Percentiles rank a stretch among this genome's conserved stretches.
Evolutionary conservation across 176 grass and related monocot genomes (phyloP).

Genomic region (Pharus latifolius): DNA sequence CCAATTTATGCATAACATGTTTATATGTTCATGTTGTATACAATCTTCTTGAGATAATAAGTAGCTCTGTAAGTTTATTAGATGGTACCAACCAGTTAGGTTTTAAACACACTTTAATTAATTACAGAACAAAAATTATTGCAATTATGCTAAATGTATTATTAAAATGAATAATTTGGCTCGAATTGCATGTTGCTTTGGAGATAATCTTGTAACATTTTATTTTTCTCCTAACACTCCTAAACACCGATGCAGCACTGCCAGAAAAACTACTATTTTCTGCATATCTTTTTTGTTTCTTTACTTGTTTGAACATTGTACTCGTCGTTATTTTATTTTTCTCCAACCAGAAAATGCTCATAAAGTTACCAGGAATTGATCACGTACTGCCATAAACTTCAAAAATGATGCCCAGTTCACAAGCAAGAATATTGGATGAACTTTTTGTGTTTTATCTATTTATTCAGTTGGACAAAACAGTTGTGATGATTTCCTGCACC

Average conservation of each 20-base stretch:
- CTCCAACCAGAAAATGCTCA: background rate
- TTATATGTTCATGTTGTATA: background rate
- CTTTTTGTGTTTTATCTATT: background rate
- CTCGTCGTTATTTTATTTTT: background rate
- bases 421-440: background rate
- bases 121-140: background rate
- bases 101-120: background rate
- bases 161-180: background rate
- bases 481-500: slow-evolving; percentile 20
- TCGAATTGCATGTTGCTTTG: background rate
- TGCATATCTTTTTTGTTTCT: background rate
- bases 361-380: background rate
- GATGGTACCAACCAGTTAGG: background rate
- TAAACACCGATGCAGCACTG: background rate
- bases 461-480: background rate
- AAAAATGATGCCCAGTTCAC: background rate
- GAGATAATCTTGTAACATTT: too few relatives aligned
- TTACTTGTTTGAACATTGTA: background rate
- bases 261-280: background rate
- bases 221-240: background rate
- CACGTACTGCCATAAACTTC: background rate
- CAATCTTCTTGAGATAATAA: background rate
- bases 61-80: background rate
- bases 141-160: background rate
- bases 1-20: background rate